These are phyloP conservation scores for Oryza brachyantha DNA, from an alignment of 176 grass and related monocot genomes.

Conservation along the genomic window DNA sequence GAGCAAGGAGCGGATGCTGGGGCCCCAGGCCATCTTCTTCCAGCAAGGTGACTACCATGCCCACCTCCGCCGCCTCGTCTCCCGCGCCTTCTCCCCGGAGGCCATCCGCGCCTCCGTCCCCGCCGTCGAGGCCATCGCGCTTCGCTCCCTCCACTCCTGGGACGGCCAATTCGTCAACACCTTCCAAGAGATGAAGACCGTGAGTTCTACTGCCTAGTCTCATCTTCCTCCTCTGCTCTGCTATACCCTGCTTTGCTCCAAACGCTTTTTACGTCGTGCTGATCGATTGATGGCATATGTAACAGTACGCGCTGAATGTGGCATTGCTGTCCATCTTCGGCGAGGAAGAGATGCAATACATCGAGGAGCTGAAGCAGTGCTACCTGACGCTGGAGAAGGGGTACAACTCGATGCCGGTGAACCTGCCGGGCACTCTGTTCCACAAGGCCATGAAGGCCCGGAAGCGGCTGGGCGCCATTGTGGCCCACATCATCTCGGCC, in stretches of 20 bases:
- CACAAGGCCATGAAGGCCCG: conserved; percentile 94
- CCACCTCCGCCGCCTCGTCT: conserved; percentile 74
- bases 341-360: conserved; percentile 76
- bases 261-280: background rate
- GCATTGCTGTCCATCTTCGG: conserved; percentile 94
- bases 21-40: conserved; percentile 94
- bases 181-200: conserved; percentile 98
- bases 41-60: conserved; percentile 91
- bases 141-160: conserved; percentile 54
- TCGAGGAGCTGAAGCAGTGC: conserved; percentile 92
- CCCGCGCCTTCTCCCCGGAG: conserved; percentile 85
- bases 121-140: conserved; percentile 64
- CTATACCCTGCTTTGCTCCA: background rate
- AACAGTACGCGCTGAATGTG: conserved; percentile 94
- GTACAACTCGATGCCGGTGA: conserved; percentile 99
- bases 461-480: conserved; percentile 63
- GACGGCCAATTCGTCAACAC: conserved; percentile 73
- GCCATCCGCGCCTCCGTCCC: conserved; percentile 66
- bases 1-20: conserved; percentile 98
- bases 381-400: conserved; percentile 94
- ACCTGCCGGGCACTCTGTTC: conserved; percentile 87
- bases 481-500: conserved; percentile 65
- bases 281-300: background rate
- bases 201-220: conserved; percentile 19
- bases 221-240: background rate